Percentiles rank a stretch among this genome's conserved stretches.
phyloP scores from a whole-genome alignment of 208 protist genomes.

The Trypanosomatidae sp. region DNA sequence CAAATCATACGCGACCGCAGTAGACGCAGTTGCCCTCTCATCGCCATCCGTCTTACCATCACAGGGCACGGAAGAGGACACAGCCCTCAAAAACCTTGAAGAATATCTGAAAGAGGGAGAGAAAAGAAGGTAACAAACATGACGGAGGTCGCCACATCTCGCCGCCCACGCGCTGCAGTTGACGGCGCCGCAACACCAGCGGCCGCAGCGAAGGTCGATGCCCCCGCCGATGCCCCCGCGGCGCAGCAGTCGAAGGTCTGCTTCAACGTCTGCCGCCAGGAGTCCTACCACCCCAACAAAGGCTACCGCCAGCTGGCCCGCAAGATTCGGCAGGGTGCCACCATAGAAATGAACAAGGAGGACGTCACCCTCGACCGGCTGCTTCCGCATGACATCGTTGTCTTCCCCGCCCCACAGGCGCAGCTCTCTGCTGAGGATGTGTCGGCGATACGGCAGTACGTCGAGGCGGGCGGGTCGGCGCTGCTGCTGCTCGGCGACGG shows the following conservation, averaged over 20 bases:
- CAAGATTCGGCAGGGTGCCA: constrained; percentile 73
- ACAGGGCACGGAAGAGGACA: no score
- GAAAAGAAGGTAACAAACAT: no score
- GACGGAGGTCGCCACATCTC: no score
- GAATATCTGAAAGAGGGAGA: no score
- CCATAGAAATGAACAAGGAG: constrained; percentile 90
- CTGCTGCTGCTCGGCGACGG: constrained; percentile 92
- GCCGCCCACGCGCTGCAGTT: no score
- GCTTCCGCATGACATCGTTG: constrained; percentile 62
- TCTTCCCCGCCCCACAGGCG: constrained; percentile 82
- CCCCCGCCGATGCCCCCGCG: constrained; percentile 1
- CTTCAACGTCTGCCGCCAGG: constrained; percentile 92
- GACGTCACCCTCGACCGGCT: constrained; percentile 84
- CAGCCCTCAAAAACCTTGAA: no score
- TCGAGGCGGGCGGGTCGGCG: constrained; percentile 91
- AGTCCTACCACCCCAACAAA: constrained; percentile 88
- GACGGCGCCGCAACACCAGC: no score
- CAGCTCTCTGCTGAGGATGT: constrained; percentile 80
- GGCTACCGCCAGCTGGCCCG: constrained; percentile 85
- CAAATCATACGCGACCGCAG: no score
- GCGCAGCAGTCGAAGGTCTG: constrained; percentile 57
- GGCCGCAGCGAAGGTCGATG: constrained; percentile 5
- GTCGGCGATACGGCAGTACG: constrained; percentile 75
- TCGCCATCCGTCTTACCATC: no score
- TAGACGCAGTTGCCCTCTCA: no score